A percentile compares a stretch with the other conserved stretches of the same genome.
phyloP scores from a whole-genome alignment of 345 rosid species.

The Zanthoxylum bungeanum region DNA sequence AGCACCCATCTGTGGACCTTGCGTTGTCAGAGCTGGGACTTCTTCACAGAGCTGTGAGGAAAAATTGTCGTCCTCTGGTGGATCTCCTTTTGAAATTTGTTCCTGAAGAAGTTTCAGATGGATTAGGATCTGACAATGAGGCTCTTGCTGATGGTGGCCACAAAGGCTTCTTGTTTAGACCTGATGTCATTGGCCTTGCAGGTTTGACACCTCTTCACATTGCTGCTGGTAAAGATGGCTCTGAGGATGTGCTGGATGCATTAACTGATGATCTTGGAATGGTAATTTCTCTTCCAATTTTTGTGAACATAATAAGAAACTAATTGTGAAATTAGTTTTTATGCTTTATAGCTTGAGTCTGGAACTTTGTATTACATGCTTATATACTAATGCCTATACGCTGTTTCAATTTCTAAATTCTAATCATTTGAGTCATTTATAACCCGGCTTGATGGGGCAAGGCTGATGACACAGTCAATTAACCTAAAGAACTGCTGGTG shows the following conservation, averaged over 20 bases:
- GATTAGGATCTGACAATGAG: constrained; percentile 23
- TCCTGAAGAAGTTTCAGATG: constrained; percentile 38
- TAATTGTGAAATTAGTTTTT: constrained; percentile 1
- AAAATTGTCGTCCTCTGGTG: constrained; percentile 71
- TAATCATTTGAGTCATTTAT: neutral
- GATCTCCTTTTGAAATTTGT: constrained; percentile 71
- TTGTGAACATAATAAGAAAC: neutral
- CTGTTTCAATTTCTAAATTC: neutral
- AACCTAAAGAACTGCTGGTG: neutral
- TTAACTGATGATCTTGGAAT: constrained; percentile 80
- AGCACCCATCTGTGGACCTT: constrained; percentile 44
- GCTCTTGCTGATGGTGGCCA: constrained; percentile 22
- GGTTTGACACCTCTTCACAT: constrained; percentile 99
- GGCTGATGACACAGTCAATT: neutral
- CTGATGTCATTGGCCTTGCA: constrained; percentile 82
- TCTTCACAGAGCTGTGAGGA: constrained; percentile 94
- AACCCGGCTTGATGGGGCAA: neutral
- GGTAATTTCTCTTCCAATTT: constrained; percentile 42
- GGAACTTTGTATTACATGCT: neutral
- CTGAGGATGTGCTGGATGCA: constrained; percentile 85
- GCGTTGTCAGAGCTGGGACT: constrained; percentile 77
- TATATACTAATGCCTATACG: neutral
- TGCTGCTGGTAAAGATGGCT: constrained; percentile 98
- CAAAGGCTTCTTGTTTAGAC: constrained; percentile 57
- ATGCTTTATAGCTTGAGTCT: constrained; percentile 1